Conservation (phyloP, 2,329 filamentous ascomycete species). For the Coniella vitis region DNA sequence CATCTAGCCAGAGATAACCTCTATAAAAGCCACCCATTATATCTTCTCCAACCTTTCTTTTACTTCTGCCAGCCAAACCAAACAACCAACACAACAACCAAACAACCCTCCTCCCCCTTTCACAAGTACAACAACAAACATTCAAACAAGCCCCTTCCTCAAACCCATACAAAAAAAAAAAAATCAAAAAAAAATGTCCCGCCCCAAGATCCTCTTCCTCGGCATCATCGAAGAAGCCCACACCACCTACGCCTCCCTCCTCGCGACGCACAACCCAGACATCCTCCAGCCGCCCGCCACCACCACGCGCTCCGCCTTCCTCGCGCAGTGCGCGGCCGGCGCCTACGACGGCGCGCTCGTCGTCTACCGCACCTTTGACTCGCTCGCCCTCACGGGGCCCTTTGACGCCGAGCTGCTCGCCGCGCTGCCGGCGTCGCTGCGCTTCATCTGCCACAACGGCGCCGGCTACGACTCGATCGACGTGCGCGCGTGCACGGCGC, state of each 20-base stretch:
- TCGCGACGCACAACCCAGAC: constrained; percentile 47
- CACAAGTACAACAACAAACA: neutral
- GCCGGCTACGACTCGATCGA: constrained; percentile 84
- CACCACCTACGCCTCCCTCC: constrained; percentile 55
- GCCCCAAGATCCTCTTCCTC: constrained; percentile 54
- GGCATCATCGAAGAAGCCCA: constrained; percentile 59
- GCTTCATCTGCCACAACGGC: constrained; percentile 57
- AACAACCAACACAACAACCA: too few relatives aligned
- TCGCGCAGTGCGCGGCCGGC: constrained; percentile 60
- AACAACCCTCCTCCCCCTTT: too few relatives aligned
- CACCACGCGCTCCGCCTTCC: constrained; percentile 55
- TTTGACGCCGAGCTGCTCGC: constrained; percentile 66
- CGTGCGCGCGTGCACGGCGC: constrained; percentile 61
- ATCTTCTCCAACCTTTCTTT: too few relatives aligned
- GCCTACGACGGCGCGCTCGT: constrained; percentile 58
- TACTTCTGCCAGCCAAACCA: too few relatives aligned
- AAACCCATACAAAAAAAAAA: too few relatives aligned
- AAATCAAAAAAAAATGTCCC: too few relatives aligned
- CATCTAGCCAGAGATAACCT: too few relatives aligned
- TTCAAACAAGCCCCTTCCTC: too few relatives aligned
- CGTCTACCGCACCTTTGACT: constrained; percentile 66
- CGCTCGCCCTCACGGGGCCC: constrained; percentile 56
- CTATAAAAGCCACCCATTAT: too few relatives aligned
- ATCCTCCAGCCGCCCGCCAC: constrained; percentile 55
- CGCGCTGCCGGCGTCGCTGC: constrained; percentile 44